phyloP scores from a whole-genome alignment of 2,329 filamentous ascomycete species.

The Tolypocladium ophioglossoides region DNA sequence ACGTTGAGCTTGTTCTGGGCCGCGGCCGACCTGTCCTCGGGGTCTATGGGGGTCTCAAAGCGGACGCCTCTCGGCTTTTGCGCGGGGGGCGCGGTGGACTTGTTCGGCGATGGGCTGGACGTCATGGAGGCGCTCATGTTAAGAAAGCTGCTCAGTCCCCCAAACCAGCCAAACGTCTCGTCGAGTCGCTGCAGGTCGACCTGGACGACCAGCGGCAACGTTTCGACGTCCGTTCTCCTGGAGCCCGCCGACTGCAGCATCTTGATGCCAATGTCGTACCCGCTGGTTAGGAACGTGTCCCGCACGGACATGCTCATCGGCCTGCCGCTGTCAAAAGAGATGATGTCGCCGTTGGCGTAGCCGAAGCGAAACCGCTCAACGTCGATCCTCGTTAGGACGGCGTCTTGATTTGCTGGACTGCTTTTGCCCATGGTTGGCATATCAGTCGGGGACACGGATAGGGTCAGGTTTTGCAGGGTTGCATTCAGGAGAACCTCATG shows the following conservation, averaged over 20 bases:
- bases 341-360: slow-evolving; percentile 50
- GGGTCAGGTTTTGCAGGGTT: slow-evolving; percentile 32
- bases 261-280: slow-evolving; percentile 47
- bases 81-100: slow-evolving; percentile 25
- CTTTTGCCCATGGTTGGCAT: slow-evolving; percentile 5
- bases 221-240: slow-evolving; percentile 54
- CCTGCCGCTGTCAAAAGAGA: slow-evolving; percentile 49
- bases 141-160: slow-evolving; percentile 81
- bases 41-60: slow-evolving; percentile 42
- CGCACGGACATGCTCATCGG: slow-evolving; percentile 49
- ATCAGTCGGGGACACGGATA: slow-evolving; percentile 15
- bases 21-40: slow-evolving; percentile 33
- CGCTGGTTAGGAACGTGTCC: slow-evolving; percentile 45
- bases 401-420: slow-evolving; percentile 15
- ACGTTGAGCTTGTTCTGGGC: slow-evolving; percentile 61
- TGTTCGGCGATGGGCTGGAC: slow-evolving; percentile 50
- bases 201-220: slow-evolving; percentile 64
- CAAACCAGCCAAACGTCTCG: slow-evolving; percentile 79
- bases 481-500: slow-evolving; percentile 43
- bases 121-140: slow-evolving; percentile 80
- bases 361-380: slow-evolving; percentile 51
- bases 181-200: slow-evolving; percentile 75
- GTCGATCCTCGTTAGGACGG: slow-evolving; percentile 27
- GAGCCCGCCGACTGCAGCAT: slow-evolving; percentile 33
- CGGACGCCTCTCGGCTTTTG: slow-evolving; percentile 45